Conservation (phyloP, 805 yeast species). For the Hanseniaspora meyeri region DNA sequence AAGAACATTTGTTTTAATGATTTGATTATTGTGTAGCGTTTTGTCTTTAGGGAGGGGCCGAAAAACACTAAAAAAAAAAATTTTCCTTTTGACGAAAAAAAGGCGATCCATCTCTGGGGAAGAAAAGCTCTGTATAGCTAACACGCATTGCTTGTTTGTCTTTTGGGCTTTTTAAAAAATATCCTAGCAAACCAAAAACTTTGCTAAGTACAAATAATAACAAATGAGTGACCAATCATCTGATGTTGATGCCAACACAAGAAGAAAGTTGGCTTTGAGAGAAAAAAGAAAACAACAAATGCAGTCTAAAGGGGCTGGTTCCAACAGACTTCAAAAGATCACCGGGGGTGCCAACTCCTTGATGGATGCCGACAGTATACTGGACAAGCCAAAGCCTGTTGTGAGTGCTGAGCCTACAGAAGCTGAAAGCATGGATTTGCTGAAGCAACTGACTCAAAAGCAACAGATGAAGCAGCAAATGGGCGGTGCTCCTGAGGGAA, state of each 20-base stretch:
- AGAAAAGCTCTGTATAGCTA: no score
- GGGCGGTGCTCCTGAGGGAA: slow-evolving; percentile 13
- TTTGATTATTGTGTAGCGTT: slow-evolving; percentile 1
- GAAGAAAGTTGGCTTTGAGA: slow-evolving; percentile 43
- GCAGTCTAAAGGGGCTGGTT: slow-evolving; percentile 40
- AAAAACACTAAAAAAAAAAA: background rate
- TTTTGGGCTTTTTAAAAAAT: background rate
- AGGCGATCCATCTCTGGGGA: no score
- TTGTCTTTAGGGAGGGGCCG: background rate
- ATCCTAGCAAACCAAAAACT: background rate
- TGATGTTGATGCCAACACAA: slow-evolving; percentile 30
- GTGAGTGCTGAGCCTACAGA: background rate
- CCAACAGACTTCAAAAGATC: slow-evolving; percentile 41
- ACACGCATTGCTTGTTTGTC: no score
- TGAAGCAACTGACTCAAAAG: slow-evolving; percentile 23
- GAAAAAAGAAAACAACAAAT: slow-evolving; percentile 58
- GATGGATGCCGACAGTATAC: slow-evolving; percentile 28
- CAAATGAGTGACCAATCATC: slow-evolving; percentile 32
- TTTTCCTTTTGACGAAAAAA: background rate
- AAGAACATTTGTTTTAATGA: slow-evolving; percentile 17
- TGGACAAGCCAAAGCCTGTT: slow-evolving; percentile 18
- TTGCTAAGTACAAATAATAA: background rate
- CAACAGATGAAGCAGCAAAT: slow-evolving; percentile 14
- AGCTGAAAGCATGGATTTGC: slow-evolving; percentile 11
- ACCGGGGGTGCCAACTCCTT: slow-evolving; percentile 32